These are phyloP conservation scores for Rhizophagus clarus DNA, from an alignment of 192 early-diverging fungal genomes.

Conservation along the genomic window DNA sequence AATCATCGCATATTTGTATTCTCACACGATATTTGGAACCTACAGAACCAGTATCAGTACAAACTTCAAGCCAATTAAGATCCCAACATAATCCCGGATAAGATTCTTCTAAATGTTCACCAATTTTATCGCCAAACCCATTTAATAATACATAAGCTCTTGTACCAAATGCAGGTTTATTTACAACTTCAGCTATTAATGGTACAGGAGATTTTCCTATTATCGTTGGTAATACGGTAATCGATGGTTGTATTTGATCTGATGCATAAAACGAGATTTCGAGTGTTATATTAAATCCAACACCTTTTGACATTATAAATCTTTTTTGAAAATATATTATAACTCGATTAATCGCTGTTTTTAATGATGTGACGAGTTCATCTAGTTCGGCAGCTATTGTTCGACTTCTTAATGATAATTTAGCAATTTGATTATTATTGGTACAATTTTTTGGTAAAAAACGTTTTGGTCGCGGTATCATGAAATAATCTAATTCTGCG, in stretches of 20 bases:
- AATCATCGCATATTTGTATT: constrained; percentile 7
- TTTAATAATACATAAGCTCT: constrained; percentile 3
- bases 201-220: constrained; percentile 21
- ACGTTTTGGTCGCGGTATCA: constrained; percentile 19
- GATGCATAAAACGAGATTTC: constrained; percentile 13
- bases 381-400: constrained; percentile 2
- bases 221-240: not conserved
- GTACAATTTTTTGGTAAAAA: not conserved
- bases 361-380: not conserved
- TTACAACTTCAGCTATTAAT: not conserved
- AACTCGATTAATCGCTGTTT: not conserved
- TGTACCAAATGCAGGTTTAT: not conserved
- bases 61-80: not conserved
- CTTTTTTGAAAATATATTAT: constrained; percentile 9
- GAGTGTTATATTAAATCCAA: not conserved
- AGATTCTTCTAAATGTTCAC: constrained; percentile 6
- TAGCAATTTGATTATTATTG: not conserved
- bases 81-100: constrained; percentile 21
- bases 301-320: constrained; percentile 12
- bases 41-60: not conserved
- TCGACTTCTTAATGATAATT: constrained; percentile 12
- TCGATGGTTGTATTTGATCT: not conserved
- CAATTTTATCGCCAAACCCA: constrained; percentile 19
- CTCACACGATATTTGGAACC: constrained; percentile 1
- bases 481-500: constrained; percentile 25